These are phyloP conservation scores for Vitis rotundifolia DNA, from an alignment of 164 flowering plant genomes.

Conservation along the genomic window DNA sequence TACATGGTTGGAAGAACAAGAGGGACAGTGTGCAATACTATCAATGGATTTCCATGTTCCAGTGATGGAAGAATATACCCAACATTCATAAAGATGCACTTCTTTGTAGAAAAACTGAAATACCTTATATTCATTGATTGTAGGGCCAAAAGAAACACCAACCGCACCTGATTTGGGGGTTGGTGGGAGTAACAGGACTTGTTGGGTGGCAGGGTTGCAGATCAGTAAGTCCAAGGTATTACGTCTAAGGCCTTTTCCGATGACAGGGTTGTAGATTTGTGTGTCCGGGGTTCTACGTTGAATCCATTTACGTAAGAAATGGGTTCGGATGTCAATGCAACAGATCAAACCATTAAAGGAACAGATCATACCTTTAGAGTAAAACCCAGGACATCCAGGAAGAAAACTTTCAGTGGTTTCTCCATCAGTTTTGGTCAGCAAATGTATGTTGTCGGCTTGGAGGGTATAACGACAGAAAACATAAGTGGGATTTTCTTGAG, in stretches of 20 bases:
- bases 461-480: conserved; percentile 2
- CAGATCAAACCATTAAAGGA: conserved; percentile 20
- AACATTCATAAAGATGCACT: background rate
- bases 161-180: background rate
- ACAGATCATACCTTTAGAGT: conserved; percentile 1
- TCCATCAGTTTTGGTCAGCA: background rate
- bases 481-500: conserved; percentile 8
- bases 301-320: background rate
- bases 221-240: conserved; percentile 5
- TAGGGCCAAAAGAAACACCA: conserved; percentile 23
- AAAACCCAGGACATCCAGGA: background rate
- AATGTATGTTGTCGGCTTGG: background rate
- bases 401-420: background rate
- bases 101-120: conserved; percentile 11
- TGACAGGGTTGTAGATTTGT: background rate
- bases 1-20: background rate
- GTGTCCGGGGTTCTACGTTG: background rate
- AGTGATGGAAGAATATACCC: conserved; percentile 8
- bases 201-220: conserved; percentile 17
- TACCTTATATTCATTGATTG: conserved; percentile 18
- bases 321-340: background rate
- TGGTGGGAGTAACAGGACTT: conserved; percentile 16
- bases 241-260: background rate
- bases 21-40: background rate
- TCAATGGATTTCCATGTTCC: conserved; percentile 9